Evolutionary conservation across 2,329 filamentous ascomycete species (phyloP).

Genomic region (Hymenoscyphus repandus): DNA sequence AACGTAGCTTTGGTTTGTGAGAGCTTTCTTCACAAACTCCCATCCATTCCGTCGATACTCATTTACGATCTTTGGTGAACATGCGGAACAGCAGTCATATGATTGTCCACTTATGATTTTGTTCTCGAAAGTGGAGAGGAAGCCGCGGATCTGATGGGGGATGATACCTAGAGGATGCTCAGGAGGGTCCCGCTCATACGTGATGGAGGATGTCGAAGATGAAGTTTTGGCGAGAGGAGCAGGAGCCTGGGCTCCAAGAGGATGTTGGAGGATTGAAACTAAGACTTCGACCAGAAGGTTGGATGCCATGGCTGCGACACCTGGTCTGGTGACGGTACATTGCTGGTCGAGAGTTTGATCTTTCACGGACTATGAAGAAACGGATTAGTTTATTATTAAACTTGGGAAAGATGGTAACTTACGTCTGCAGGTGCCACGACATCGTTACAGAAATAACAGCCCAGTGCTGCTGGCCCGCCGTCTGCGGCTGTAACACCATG

Average conservation of each 20-base stretch:
- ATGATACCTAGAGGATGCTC: conserved; percentile 63
- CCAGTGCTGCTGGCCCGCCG: conserved; percentile 62
- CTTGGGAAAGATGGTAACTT: conserved; percentile 37
- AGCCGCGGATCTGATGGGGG: conserved; percentile 77
- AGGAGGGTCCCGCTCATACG: conserved; percentile 49
- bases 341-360: conserved; percentile 96
- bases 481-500: conserved; percentile 66
- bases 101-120: conserved; percentile 67
- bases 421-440: conserved; percentile 92
- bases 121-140: conserved; percentile 68
- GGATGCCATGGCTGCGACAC: conserved; percentile 87
- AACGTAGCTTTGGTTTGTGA: conserved; percentile 73
- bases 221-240: conserved; percentile 40
- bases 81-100: conserved; percentile 78
- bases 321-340: conserved; percentile 93
- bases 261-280: conserved; percentile 82
- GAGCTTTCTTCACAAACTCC: conserved; percentile 69
- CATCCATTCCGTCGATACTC: conserved; percentile 66
- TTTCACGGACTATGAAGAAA: conserved; percentile 68
- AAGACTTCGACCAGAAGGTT: conserved; percentile 86
- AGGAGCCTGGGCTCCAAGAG: conserved; percentile 57
- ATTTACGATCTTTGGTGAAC: conserved; percentile 63
- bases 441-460: conserved; percentile 98
- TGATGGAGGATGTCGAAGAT: conserved; percentile 32
- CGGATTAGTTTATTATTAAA: conserved; percentile 11